Evolutionary conservation across 2,329 filamentous ascomycete genomes (phyloP), one percentile per base, ranked within the genome.

Genomic region (Ceratocystis huliohia): DNA sequence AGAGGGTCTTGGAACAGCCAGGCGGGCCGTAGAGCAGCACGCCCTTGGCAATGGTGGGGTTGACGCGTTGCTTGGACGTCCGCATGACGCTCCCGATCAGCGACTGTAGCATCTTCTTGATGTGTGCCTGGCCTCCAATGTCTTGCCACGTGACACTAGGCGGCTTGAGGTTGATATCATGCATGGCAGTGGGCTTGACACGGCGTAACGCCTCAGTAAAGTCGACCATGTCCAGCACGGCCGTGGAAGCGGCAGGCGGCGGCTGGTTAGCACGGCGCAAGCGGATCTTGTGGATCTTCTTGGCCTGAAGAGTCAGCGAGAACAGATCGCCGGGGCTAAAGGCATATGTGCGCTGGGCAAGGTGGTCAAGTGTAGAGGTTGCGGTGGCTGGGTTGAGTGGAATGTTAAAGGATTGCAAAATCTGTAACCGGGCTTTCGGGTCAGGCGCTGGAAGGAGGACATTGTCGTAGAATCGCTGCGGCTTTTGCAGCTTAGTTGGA

Each of bases 1-100:
- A 91, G 74, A 96, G 84, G 0, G 93, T 97, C 77, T 97, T 97
- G 69, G 91, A 95, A 76, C 93, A 96, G 2, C 93, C 93, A 0
- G 93, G 93, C 0, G 93, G 93, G 0, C 93, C 93, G 74, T 96
- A 96, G 2, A 97, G 82, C 5, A 97, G 81, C 17, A 96, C 84
- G 0, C 92, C 91, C 73, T 93, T 95, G 66, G 87, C 87, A 0
- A 87, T 85, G 41, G 81, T 81, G 28, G 75, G 76, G 62, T 80
- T 76, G 67, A 77, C 74, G 65, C 73, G 71, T 75, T 3, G 74
- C 73, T 64, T 73, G 69, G 72, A 72, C 20, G 64, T 65, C 6
- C 61, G 56, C n/a, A 28, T 30, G 17, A 61, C 10, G 0, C 46
- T 46, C 17, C 3, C 74, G 41, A 84, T 78, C 71, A 82, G 84